Evolutionary conservation across 805 yeast species (phyloP).

Genomic region (Spathaspora girioi): DNA sequence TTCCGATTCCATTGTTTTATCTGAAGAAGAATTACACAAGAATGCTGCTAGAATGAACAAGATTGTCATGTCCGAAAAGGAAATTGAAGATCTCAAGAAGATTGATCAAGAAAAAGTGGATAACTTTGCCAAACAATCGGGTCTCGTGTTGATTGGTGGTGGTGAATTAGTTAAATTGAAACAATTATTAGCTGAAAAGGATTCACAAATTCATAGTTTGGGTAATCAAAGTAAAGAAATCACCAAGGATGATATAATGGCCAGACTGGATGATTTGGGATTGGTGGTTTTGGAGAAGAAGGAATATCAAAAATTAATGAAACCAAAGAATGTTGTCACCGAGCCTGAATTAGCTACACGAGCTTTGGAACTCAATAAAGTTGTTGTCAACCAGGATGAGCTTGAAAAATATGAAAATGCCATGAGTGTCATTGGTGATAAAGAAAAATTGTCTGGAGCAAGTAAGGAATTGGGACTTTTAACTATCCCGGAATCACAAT

Average conservation of each 20-base stretch:
- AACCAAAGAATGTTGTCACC: slow-evolving; percentile 17
- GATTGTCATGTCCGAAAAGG: slow-evolving; percentile 18
- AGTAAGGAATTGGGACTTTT: slow-evolving; percentile 48
- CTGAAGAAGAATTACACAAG: slow-evolving; percentile 21
- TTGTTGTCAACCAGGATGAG: slow-evolving; percentile 12
- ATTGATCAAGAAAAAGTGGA: slow-evolving; percentile 15
- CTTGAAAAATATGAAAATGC: slow-evolving; percentile 16
- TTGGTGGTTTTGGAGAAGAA: slow-evolving; percentile 25
- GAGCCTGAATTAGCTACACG: background rate
- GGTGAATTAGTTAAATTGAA: slow-evolving; percentile 20
- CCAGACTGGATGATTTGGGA: slow-evolving; percentile 27
- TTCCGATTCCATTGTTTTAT: slow-evolving; percentile 25
- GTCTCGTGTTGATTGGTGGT: slow-evolving; percentile 23
- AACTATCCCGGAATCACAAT: slow-evolving; percentile 56
- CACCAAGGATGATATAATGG: slow-evolving; percentile 21
- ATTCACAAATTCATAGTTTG: slow-evolving; percentile 6
- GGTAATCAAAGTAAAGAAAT: slow-evolving; percentile 3
- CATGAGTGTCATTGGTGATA: slow-evolving; percentile 11
- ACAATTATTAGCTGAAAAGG: slow-evolving; percentile 26
- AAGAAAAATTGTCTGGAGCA: slow-evolving; percentile 24
- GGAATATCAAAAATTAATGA: slow-evolving; percentile 26
- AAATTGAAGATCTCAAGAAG: slow-evolving; percentile 14
- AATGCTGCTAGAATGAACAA: slow-evolving; percentile 25
- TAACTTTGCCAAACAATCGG: slow-evolving; percentile 16
- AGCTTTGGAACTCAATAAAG: background rate